These are phyloP conservation scores for Ganoderma resinaceum DNA, from an alignment of 1,284 basidiomycete species.

Conservation along the genomic window DNA sequence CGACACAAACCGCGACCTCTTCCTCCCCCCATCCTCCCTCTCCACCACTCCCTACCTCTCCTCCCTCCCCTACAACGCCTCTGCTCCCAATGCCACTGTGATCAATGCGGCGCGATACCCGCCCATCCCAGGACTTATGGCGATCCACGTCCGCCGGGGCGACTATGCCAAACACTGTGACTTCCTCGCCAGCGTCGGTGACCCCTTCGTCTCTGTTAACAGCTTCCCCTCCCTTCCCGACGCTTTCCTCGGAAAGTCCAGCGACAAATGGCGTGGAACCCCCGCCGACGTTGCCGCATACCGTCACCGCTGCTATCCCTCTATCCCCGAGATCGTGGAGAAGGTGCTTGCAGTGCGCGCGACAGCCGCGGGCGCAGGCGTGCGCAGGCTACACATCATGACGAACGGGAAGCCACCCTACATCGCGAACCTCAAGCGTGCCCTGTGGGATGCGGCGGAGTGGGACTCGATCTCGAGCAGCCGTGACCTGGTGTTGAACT, in stretches of 20 bases:
- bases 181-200: conserved; percentile 49
- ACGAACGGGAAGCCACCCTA: conserved; percentile 56
- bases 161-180: conserved; percentile 63
- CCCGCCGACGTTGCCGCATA: conserved; percentile 35
- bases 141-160: conserved; percentile 66
- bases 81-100: neutral
- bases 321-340: conserved; percentile 51
- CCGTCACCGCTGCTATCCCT: conserved; percentile 55
- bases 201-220: conserved; percentile 50
- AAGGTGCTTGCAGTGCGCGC: conserved; percentile 46
- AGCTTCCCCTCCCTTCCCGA: conserved; percentile 47
- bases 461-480: conserved; percentile 41
- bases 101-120: neutral
- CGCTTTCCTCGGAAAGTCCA: neutral
- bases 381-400: conserved; percentile 57
- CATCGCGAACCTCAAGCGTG: conserved; percentile 49
- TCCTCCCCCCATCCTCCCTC: conserved; percentile 35
- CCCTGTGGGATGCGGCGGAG: conserved; percentile 36
- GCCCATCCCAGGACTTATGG: conserved; percentile 52
- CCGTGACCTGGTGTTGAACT: conserved; percentile 43
- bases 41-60: conserved; percentile 7
- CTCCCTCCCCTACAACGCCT: conserved; percentile 28
- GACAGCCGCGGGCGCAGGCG: conserved; percentile 31
- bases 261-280: neutral
- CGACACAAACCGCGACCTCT: conserved; percentile 42